phyloP scores from a whole-genome alignment of 306 rosid species.

The Rosa lucieae region DNA sequence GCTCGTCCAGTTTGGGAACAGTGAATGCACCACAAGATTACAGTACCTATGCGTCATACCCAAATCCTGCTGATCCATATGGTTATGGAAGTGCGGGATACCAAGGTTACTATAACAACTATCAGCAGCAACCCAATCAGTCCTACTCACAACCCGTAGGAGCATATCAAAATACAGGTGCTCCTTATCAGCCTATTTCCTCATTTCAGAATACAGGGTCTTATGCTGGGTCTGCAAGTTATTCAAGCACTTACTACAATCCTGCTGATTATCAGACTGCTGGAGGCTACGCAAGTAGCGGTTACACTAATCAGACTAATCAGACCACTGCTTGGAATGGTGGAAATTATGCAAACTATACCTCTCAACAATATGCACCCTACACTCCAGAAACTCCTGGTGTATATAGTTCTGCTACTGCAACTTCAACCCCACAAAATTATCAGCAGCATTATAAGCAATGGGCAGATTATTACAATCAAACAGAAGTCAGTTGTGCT shows the following conservation, averaged over 20 bases:
- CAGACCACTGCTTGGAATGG: constrained; percentile 75
- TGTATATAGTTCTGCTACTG: constrained; percentile 64
- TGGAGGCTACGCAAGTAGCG: constrained; percentile 79
- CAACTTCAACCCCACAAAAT: constrained; percentile 52
- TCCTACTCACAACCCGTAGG: constrained; percentile 96
- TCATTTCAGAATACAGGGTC: constrained; percentile 99
- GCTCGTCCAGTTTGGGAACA: constrained; percentile 87
- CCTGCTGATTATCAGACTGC: constrained; percentile 99
- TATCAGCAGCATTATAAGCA: constrained; percentile 85
- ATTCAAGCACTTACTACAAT: constrained; percentile 99
- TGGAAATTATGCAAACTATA: constrained; percentile 70
- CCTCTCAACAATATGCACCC: constrained; percentile 69
- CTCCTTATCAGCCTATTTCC: constrained; percentile 99
- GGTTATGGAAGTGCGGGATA: constrained; percentile 90
- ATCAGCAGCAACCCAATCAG: constrained; percentile 87
- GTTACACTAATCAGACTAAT: constrained; percentile 75
- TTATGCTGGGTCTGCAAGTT: constrained; percentile 97
- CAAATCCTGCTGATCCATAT: constrained; percentile 80
- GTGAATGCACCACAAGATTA: constrained; percentile 81
- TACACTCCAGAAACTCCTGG: constrained; percentile 63
- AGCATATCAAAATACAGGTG: constrained; percentile 99
- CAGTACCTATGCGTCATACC: constrained; percentile 79
- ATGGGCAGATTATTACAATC: constrained; percentile 93
- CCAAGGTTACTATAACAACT: constrained; percentile 75
- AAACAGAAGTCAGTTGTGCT: constrained; percentile 96